phyloP scores from a whole-genome alignment of 2,329 filamentous ascomycete genomes.

The Diplodia mutila region DNA sequence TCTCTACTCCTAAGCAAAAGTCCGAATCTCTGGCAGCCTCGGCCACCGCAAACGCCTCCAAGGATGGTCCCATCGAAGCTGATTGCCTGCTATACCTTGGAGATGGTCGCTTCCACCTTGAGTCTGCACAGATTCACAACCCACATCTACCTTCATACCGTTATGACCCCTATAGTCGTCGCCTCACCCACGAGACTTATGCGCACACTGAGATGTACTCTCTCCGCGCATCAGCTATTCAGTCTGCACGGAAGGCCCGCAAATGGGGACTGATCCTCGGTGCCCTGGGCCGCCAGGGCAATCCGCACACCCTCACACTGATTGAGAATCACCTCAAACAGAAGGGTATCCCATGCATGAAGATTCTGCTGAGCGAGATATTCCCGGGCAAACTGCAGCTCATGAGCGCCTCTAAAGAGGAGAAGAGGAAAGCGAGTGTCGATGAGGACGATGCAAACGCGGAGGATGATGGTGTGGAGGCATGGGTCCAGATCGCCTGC shows the following conservation, averaged over 20 bases:
- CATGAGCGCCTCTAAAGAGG: slow-evolving; percentile 58
- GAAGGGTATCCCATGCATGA: slow-evolving; percentile 77
- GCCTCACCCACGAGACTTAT: slow-evolving; percentile 88
- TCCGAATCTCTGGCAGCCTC: slow-evolving; percentile 28
- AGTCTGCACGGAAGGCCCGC: slow-evolving; percentile 71
- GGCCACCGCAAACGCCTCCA: slow-evolving; percentile 42
- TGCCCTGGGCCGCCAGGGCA: slow-evolving; percentile 89
- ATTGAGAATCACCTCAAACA: slow-evolving; percentile 78
- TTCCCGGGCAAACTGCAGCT: slow-evolving; percentile 93
- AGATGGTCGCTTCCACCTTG: slow-evolving; percentile 92
- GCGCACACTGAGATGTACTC: slow-evolving; percentile 89
- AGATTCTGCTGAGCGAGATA: slow-evolving; percentile 88
- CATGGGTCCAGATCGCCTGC: slow-evolving; percentile 98
- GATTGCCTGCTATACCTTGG: slow-evolving; percentile 87
- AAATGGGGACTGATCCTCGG: slow-evolving; percentile 97
- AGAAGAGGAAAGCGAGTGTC: slow-evolving; percentile 17
- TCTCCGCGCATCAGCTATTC: slow-evolving; percentile 76
- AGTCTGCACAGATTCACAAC: slow-evolving; percentile 99
- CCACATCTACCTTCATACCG: slow-evolving; percentile 87
- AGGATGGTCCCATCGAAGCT: slow-evolving; percentile 52
- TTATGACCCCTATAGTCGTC: slow-evolving; percentile 94
- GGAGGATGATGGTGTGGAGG: slow-evolving; percentile 72
- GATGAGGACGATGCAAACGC: slow-evolving; percentile 51
- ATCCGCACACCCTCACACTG: slow-evolving; percentile 85
- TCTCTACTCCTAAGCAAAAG: slow-evolving; percentile 47